These are phyloP conservation scores for Candolleomyces eurysporus DNA, from an alignment of 768 basidiomycete genomes.

Conservation along the genomic window DNA sequence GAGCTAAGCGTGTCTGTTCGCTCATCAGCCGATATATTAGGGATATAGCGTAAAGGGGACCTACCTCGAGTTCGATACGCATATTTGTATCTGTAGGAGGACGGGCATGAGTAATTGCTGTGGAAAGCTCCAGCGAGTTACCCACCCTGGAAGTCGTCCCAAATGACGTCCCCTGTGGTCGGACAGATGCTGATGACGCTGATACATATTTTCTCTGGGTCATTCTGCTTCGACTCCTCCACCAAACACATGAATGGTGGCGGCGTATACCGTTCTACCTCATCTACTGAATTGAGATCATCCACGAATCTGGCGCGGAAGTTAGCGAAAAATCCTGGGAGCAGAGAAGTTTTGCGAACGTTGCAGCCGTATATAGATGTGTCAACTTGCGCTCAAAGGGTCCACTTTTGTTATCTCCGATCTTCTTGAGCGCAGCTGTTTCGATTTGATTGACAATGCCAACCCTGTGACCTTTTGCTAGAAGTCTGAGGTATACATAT, in stretches of 20 bases:
- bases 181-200: constrained; percentile 80
- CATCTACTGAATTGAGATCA: constrained; percentile 66
- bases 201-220: constrained; percentile 44
- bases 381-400: constrained; percentile 75
- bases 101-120: constrained; percentile 1
- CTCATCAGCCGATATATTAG: not conserved
- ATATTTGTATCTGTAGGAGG: constrained; percentile 62
- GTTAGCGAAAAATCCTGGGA: constrained; percentile 2
- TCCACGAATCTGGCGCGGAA: constrained; percentile 70
- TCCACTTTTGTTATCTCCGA: constrained; percentile 66
- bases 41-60: constrained; percentile 5
- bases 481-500: constrained; percentile 38
- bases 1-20: constrained; percentile 77
- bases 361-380: constrained; percentile 82
- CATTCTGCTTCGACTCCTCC: constrained; percentile 45
- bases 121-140: not conserved
- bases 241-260: constrained; percentile 75
- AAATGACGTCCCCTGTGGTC: constrained; percentile 88
- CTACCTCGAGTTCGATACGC: constrained; percentile 86
- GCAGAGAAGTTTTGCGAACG: constrained; percentile 49
- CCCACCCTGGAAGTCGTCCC: constrained; percentile 86
- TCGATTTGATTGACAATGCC: constrained; percentile 83
- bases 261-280: constrained; percentile 50
- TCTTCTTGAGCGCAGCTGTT: constrained; percentile 88
- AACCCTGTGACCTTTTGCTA: constrained; percentile 78